Evolutionary conservation across 139 green algal genomes (phyloP).

Genomic region (Coccomyxa sp.): DNA sequence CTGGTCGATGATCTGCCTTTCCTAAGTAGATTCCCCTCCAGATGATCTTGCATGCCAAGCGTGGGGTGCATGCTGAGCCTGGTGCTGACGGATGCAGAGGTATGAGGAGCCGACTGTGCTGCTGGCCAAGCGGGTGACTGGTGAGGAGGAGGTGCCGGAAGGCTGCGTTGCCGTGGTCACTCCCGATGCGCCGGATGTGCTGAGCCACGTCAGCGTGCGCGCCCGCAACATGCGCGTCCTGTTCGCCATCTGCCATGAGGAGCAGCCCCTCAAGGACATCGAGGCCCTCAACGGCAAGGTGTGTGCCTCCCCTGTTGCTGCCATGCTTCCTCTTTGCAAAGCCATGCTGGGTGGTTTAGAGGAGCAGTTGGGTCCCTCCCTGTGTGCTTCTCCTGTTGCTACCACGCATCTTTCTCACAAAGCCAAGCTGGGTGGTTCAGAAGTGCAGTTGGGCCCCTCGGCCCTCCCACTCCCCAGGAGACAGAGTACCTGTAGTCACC

Average conservation of each 20-base stretch:
- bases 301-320: neutral
- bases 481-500: no score
- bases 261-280: slow-evolving; percentile 43
- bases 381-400: neutral
- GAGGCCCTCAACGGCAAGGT: slow-evolving; percentile 21
- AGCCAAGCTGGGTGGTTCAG: no score
- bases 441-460: no score
- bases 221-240: slow-evolving; percentile 80
- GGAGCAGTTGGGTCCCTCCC: no score
- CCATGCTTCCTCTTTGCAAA: neutral
- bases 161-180: slow-evolving; percentile 85
- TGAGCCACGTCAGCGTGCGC: slow-evolving; percentile 87
- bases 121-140: slow-evolving; percentile 72
- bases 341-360: no score
- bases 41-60: no score
- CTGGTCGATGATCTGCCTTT: no score
- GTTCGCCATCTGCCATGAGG: slow-evolving; percentile 58
- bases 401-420: neutral
- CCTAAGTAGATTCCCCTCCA: no score
- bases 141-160: slow-evolving; percentile 93
- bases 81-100: slow-evolving; percentile 17
- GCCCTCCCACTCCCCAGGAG: no score
- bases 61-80: no score
- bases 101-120: slow-evolving; percentile 83
- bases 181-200: slow-evolving; percentile 81